Evolutionary conservation across 129 eudicot genomes (phyloP), one percentile per base, ranked within the genome.

Genomic region (Escallonia herrerae): DNA sequence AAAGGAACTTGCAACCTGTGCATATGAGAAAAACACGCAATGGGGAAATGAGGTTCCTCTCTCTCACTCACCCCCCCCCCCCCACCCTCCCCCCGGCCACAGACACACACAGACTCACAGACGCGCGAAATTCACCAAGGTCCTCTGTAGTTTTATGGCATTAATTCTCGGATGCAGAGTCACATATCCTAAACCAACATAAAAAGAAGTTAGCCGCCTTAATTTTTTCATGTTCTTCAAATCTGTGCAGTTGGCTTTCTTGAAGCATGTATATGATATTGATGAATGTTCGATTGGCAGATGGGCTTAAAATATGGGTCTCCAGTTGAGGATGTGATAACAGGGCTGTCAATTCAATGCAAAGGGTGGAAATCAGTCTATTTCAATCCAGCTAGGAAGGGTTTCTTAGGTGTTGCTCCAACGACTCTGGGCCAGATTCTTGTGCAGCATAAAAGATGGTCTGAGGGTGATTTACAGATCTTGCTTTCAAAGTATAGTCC

Each of bases 381-480:
- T 54, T 76, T 65, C 78, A 88, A 86, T 54, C 95, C 95, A 5
- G 60, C 72, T 40, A 73, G 86, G 68, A 53, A 65, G 8, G 96
- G 77, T 12, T 93, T 88, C 85, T 61, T 86, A 38, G 98, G 98
- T 3, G 75, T 88, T 54, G 76, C 90, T 3, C 77, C 78, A 48
- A 93, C 95, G 43, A 79, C 87, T 41, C 74, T 93, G n/a, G 89
- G 77, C 47, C 91, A 80, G 62, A 76, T 58, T 22, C 86, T 93
- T 2, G 83, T 89, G 71, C 91, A 83, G 52, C 96, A 93, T 70
- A 93, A 86, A 77, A 76, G 98, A 72, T 93, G 98, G 98, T 83
- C 96, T 4, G 98, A 89, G 74, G 98, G 98, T 3, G 87, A 88
- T 68, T 43, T 93, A 5, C 73, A 77, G 69, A 79, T 93, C 56